A percentile compares a stretch with the other conserved stretches of the same genome.
These are phyloP conservation scores for Xylaria sp. DNA, from an alignment of 2,329 filamentous ascomycete genomes.

Conservation along the genomic window DNA sequence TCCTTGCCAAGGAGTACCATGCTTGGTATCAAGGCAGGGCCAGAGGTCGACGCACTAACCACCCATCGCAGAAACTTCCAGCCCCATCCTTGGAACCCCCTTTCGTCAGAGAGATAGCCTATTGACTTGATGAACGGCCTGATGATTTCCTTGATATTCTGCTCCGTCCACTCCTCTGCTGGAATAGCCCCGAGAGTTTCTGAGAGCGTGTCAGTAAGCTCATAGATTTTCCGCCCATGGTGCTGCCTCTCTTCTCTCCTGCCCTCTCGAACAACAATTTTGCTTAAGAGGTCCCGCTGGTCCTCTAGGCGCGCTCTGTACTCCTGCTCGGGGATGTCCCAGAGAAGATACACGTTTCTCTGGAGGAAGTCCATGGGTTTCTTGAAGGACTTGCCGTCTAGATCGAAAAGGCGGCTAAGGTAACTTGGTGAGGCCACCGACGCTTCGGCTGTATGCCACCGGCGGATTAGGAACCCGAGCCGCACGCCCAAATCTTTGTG, in stretches of 20 bases:
- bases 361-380: conserved; percentile 32
- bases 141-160: conserved; percentile 34
- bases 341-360: conserved; percentile 45
- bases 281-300: neutral
- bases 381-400: conserved; percentile 38
- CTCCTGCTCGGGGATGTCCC: conserved; percentile 39
- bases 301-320: conserved; percentile 33
- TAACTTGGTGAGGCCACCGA: conserved; percentile 33
- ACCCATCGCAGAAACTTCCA: conserved; percentile 48
- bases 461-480: conserved; percentile 32
- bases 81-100: conserved; percentile 40
- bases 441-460: neutral
- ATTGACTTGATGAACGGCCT: conserved; percentile 42
- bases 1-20: conserved; percentile 46
- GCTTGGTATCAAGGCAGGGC: conserved; percentile 42
- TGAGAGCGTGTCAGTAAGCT: conserved; percentile 35
- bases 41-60: conserved; percentile 40
- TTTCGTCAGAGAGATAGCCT: conserved; percentile 20
- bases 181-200: conserved; percentile 36
- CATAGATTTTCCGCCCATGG: conserved; percentile 28
- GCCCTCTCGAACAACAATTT: conserved; percentile 23
- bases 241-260: conserved; percentile 16
- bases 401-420: conserved; percentile 38
- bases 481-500: conserved; percentile 26
- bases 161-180: conserved; percentile 39